Conservation (phyloP, 2,329 filamentous ascomycete species). For the Penicillium sp. region DNA sequence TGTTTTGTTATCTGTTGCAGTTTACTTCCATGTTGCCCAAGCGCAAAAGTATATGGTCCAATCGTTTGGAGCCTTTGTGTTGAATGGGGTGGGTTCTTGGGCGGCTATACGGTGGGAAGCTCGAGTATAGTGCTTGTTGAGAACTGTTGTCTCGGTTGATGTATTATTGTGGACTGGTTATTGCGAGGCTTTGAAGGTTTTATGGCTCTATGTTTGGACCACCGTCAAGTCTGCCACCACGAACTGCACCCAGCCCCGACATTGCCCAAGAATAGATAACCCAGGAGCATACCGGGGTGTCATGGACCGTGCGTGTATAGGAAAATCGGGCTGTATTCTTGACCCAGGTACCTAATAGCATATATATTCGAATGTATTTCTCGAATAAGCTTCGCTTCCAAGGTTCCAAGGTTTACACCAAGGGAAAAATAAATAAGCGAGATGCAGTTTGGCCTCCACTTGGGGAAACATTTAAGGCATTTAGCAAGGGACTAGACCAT, state of each 20-base stretch:
- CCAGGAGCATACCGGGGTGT: too few species aligned
- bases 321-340: too few species aligned
- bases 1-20: conserved; percentile 47
- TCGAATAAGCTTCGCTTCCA: too few species aligned
- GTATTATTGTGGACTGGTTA: background rate
- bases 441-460: background rate
- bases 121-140: background rate
- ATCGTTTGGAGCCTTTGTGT: conserved; percentile 46
- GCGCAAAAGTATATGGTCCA: conserved; percentile 56
- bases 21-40: conserved; percentile 58
- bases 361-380: too few species aligned
- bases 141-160: background rate
- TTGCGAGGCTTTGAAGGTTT: background rate
- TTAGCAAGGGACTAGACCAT: background rate
- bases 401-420: background rate
- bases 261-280: too few species aligned
- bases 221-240: too few species aligned
- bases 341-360: too few species aligned
- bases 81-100: conserved; percentile 42
- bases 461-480: background rate
- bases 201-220: too few species aligned
- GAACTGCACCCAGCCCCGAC: too few species aligned
- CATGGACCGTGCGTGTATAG: too few species aligned
- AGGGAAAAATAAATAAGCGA: background rate
- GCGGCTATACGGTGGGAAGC: conserved; percentile 13